phyloP scores from a whole-genome alignment of 192 early-diverging fungal species.

The Rhizoclosmatium globosum region DNA sequence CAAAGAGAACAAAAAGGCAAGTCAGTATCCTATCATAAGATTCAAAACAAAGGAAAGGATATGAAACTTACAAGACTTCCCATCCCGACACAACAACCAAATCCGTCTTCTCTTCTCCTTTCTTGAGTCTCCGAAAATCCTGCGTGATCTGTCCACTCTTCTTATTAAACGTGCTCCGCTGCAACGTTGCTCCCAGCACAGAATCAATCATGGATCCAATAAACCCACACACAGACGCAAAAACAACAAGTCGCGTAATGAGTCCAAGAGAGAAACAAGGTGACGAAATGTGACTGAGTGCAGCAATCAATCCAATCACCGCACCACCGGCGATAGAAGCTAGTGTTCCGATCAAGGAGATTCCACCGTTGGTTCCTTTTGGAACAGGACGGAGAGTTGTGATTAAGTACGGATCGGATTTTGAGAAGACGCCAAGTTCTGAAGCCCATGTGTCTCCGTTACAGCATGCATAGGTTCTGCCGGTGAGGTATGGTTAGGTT shows the following conservation, averaged over 20 bases:
- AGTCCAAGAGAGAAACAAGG: conserved; percentile 23
- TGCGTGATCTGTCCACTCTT: conserved; percentile 64
- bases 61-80: conserved; percentile 64
- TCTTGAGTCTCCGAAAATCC: conserved; percentile 43
- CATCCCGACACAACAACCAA: conserved; percentile 67
- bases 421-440: conserved; percentile 86
- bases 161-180: conserved; percentile 76
- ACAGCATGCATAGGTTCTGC: conserved; percentile 69
- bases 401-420: conserved; percentile 79
- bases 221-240: conserved; percentile 73
- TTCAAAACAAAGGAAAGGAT: background rate
- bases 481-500: background rate
- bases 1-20: too few species aligned
- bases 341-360: conserved; percentile 74
- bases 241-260: conserved; percentile 53
- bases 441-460: conserved; percentile 84
- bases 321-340: conserved; percentile 82
- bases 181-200: conserved; percentile 83
- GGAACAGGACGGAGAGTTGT: conserved; percentile 83
- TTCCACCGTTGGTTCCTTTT: conserved; percentile 89
- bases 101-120: conserved; percentile 53
- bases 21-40: background rate
- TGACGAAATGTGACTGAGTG: background rate
- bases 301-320: conserved; percentile 69
- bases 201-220: conserved; percentile 88